Evolutionary conservation across 768 basidiomycete species (phyloP), one percentile per base, ranked within the genome.

Genomic region (Galerina sulciceps): DNA sequence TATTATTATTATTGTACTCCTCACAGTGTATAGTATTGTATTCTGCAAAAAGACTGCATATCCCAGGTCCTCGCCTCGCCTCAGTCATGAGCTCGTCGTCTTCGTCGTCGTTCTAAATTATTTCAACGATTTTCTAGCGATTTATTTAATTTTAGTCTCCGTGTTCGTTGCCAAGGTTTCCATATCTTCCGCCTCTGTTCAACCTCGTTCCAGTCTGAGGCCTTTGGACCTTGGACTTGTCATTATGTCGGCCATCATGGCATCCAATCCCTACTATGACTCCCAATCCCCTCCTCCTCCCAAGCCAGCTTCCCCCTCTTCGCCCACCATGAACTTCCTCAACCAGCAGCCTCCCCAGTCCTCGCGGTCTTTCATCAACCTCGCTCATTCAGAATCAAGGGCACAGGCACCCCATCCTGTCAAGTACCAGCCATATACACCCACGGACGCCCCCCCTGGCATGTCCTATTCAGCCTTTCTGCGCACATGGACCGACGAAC

Each of bases 401-500:
- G 75, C 75, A 47, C 81, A 80, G 57, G 74, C 67, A 56, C 74
- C 62, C 34, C 65, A 57, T 34, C 66, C 67, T 42, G 56, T 67
- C 65, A 66, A 62, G 58, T 68, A 69, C 44, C 60, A 79, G 76
- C 61, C 72, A 65, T 38, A 66, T 55, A 61, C 51, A 38, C 67
- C 76, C 41, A 76, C 86, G 20, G 89, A 91, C 1, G 80, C 86
- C 0, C 89, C 88, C 3, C 66, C 75, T 0, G 87, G 85, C 23
- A 68, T 84, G n/a, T 64, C 83, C 0, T 91, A 86, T 67, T 57
- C 79, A 0, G 88, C 90, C 40, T 87, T 83, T 65, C 77, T 92
- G 52, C 81, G 80, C 18, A 79, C 86, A n/a, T 93, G 91, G 91
- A 71, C 80, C 0, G 91, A 93, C 67, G 65, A 65, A 4, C 87